Conservation (phyloP, 2,329 filamentous ascomycete genomes). For the Cladosporium sp. region DNA sequence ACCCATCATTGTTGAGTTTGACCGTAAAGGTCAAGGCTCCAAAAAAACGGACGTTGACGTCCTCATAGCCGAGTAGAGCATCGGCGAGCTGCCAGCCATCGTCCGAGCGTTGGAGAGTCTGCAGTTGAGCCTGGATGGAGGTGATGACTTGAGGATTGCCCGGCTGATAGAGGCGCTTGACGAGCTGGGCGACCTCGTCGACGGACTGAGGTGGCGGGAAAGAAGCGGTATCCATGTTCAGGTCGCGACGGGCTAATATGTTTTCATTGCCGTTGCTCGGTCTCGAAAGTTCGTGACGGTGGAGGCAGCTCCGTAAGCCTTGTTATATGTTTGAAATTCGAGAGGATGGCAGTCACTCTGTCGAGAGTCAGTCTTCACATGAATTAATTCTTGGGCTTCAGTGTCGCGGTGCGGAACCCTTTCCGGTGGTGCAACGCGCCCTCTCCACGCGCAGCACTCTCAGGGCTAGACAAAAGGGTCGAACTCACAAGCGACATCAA, state of each 20-base stretch:
- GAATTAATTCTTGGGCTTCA: neutral
- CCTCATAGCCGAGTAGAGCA: conserved; percentile 61
- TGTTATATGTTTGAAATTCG: no score
- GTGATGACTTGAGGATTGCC: conserved; percentile 39
- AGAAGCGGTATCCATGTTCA: conserved; percentile 4
- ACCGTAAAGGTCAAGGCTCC: conserved; percentile 88
- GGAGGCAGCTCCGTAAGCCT: neutral
- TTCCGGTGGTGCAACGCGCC: neutral
- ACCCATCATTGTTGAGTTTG: conserved; percentile 66
- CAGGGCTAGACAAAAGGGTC: neutral
- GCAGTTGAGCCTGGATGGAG: conserved; percentile 67
- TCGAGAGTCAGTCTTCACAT: neutral
- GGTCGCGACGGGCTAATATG: neutral
- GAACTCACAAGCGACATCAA: neutral
- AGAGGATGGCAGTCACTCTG: neutral
- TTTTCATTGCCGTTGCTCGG: neutral
- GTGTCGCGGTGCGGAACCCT: neutral
- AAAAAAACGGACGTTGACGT: conserved; percentile 81
- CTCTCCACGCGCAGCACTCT: neutral
- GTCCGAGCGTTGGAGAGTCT: conserved; percentile 70
- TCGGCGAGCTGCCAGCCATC: conserved; percentile 84
- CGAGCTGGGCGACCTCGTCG: conserved; percentile 34
- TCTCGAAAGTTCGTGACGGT: neutral
- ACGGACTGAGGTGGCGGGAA: conserved; percentile 15
- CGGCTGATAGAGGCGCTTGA: conserved; percentile 49